Conservation (phyloP, 148 eudicot genomes). For the Drosera capensis region DNA sequence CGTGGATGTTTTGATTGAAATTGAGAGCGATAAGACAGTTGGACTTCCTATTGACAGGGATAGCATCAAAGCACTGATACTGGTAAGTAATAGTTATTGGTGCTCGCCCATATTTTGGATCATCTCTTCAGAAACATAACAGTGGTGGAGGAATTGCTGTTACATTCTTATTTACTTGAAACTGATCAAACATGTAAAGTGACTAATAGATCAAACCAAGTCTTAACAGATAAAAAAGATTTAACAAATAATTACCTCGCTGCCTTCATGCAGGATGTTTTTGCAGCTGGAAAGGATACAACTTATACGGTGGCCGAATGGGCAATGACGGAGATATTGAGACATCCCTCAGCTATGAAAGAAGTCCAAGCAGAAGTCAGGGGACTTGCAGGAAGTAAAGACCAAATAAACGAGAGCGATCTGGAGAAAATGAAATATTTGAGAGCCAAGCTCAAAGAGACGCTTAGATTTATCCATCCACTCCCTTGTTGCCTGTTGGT, state of each 20-base stretch:
- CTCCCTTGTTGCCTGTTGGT: constrained; percentile 9
- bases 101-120: no score
- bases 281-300: constrained; percentile 16
- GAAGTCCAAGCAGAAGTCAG: constrained; percentile 13
- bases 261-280: no score
- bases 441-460: constrained; percentile 16
- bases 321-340: constrained; percentile 19
- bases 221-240: no score
- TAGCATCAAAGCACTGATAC: constrained; percentile 35
- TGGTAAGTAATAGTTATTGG: constrained; percentile 34
- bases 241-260: no score
- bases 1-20: constrained; percentile 37
- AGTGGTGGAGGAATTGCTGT: no score
- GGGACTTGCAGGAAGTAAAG: constrained; percentile 5
- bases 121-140: no score
- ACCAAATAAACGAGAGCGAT: constrained; percentile 5
- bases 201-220: no score
- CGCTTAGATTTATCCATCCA: constrained; percentile 14
- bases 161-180: no score
- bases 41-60: constrained; percentile 24
- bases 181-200: no score
- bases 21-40: constrained; percentile 16
- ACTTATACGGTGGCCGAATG: constrained; percentile 12
- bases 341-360: constrained; percentile 6
- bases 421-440: constrained; percentile 13